These are phyloP conservation scores for Saturnispora dispora DNA, from an alignment of 805 yeast genomes.

Conservation along the genomic window DNA sequence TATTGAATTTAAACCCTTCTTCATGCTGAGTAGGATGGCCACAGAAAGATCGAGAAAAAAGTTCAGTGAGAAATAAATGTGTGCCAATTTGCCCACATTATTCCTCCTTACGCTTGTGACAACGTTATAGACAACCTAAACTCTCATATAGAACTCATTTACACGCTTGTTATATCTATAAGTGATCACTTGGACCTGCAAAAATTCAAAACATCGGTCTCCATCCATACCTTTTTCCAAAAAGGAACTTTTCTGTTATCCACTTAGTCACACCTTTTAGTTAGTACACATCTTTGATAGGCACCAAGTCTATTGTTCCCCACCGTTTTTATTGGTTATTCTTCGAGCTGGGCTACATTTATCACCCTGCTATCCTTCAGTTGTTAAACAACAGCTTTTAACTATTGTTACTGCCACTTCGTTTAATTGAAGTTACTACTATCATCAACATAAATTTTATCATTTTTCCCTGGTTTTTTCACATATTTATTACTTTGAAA, in stretches of 20 bases:
- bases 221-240: neutral
- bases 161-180: neutral
- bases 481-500: neutral
- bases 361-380: neutral
- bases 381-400: neutral
- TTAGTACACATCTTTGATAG: neutral
- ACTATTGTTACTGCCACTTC: neutral
- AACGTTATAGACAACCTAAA: neutral
- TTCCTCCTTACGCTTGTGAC: neutral
- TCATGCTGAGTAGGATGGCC: neutral
- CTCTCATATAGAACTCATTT: neutral
- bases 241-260: neutral
- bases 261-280: neutral
- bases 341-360: neutral
- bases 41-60: neutral
- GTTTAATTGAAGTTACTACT: neutral
- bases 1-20: neutral
- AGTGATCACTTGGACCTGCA: neutral
- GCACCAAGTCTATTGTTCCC: neutral
- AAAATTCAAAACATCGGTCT: neutral
- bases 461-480: neutral
- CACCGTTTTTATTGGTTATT: neutral
- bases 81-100: neutral
- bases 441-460: neutral
- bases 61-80: neutral